Evolutionary conservation across 2,329 filamentous ascomycete genomes (phyloP), one percentile per base, ranked within the genome.

Genomic region (Emergomyces africanus): DNA sequence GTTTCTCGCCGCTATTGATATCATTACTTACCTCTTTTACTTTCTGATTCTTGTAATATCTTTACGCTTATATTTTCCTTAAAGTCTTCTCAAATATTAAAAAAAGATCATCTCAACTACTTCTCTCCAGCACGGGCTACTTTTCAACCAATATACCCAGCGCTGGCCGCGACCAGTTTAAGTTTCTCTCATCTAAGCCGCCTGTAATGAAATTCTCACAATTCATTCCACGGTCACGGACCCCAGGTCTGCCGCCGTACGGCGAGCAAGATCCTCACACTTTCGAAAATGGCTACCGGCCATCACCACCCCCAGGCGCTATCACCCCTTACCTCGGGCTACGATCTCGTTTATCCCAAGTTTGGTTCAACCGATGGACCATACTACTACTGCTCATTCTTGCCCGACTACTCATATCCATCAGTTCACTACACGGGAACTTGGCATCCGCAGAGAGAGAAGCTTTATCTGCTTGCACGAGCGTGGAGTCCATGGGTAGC

Each of bases 321-420:
- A 81, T 88, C 69, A 96, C 90, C 64, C 92, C 94, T 62, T 97
- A 97, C 73, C 87, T 99, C 63, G 90, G 91, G 67, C 84, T 96
- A 69, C 84, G 85, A 69, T 86, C 92, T 67, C 86, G 91, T 68
- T 81, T 97, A 67, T 97, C 94, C 57, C 94, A 99, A 78, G 82
- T 95, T 73, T 96, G 92, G 90, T 85, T 99, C 77, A 97, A 99
- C 78, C 84, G 89, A 74, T 99, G 94, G 94, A 97, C 94, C 44
- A 80, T 97, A 61, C 81, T 99, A 54, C 80, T 97, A 54, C 73
- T 96, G 61, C 84, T 99, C 58, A 86, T 97, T 59, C 84, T 99
- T 57, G 83, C 87, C 63, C 84, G 91, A 60, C 82, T 92, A 61
- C 76, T 99, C 57, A 78, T 97, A 61, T 84, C 91, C 42, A 82